Evolutionary conservation across 2,329 filamentous ascomycete species (phyloP), one percentile per base, ranked within the genome.

Genomic region (Sclerotinia sclerotiorum): DNA sequence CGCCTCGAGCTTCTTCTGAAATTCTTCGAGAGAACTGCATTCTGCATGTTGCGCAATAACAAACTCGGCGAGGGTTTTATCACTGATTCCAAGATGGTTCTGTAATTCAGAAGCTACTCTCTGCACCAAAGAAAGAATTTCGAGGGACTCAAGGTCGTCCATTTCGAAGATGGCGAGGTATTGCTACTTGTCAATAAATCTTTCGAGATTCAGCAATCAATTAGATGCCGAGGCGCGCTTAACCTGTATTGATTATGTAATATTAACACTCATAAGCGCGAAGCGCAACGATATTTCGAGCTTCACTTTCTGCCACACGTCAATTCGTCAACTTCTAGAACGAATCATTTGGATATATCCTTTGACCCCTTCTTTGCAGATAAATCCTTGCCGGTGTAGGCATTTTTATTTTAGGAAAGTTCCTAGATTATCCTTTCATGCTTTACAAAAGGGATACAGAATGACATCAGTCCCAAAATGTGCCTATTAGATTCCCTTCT

Each of bases 21-120:
- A 99, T 39, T 91, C 88, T 65, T 84, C 80, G 68, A 92, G 83
- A 39, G 85, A 85, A 64, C 83, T 84, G 81, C 88, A 91, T 84
- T 94, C 87, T 78, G 90, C 81, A 75, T 97, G 92, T 78, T 97
- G 91, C 70, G 91, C 91, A 77, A 99, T 97, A 76, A 99, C 88
- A 78, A 97, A 99, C 80, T 99, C 95, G 74, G 95, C 94, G 35
- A 99, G 88, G 6, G 93, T 97, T 80, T 97, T 97, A 81, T 99
- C 94, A 78, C 87, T 91, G 75, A 97, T 88, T 68, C 94, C 93
- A 69, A 98, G 81, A 80, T 99, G 92, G 77, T 99, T 99, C 76
- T 97, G 90, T 65, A 99, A 85, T 80, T 99, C 95, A 24, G 91
- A 94, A 19, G 93, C 93, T 74, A 99, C 93, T 79, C 94, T 97